Evolutionary conservation across 2,329 filamentous ascomycete genomes (phyloP).

Genomic region (Helotiales sp.): DNA sequence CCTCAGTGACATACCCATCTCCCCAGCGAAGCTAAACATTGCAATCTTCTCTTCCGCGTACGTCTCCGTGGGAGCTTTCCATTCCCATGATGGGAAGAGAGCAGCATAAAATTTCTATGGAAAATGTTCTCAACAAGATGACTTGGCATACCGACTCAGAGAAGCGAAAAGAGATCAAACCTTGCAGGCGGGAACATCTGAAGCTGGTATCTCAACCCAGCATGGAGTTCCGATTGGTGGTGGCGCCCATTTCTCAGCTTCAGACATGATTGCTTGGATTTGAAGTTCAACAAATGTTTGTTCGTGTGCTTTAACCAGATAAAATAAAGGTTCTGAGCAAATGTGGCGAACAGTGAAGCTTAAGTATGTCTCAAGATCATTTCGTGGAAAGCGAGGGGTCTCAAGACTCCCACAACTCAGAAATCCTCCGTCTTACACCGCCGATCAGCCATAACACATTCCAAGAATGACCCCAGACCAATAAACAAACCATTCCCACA

Average conservation of each 20-base stretch:
- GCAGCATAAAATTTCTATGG: conserved; percentile 22
- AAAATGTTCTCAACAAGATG: neutral
- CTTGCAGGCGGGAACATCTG: conserved; percentile 22
- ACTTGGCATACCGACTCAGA: neutral
- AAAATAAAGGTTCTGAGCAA: neutral
- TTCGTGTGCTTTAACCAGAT: neutral
- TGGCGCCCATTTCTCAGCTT: conserved; percentile 16
- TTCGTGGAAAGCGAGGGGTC: neutral
- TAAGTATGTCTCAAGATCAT: neutral
- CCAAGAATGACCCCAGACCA: neutral
- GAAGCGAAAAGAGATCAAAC: neutral
- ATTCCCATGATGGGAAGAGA: conserved; percentile 27
- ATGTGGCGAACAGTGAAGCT: neutral
- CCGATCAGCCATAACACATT: neutral
- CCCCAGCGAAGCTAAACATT: conserved; percentile 14
- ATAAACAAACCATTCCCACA: neutral
- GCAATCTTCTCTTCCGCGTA: conserved; percentile 21
- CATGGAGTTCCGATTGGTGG: conserved; percentile 20
- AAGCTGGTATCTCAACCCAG: conserved; percentile 27
- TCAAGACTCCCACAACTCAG: neutral
- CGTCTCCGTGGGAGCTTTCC: conserved; percentile 17
- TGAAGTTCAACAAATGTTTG: neutral
- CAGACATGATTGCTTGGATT: neutral
- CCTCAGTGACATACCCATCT: neutral
- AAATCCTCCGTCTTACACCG: conserved; percentile 6